phyloP scores from a whole-genome alignment of 2,329 filamentous ascomycete genomes.

The Clonostachys sp. region DNA sequence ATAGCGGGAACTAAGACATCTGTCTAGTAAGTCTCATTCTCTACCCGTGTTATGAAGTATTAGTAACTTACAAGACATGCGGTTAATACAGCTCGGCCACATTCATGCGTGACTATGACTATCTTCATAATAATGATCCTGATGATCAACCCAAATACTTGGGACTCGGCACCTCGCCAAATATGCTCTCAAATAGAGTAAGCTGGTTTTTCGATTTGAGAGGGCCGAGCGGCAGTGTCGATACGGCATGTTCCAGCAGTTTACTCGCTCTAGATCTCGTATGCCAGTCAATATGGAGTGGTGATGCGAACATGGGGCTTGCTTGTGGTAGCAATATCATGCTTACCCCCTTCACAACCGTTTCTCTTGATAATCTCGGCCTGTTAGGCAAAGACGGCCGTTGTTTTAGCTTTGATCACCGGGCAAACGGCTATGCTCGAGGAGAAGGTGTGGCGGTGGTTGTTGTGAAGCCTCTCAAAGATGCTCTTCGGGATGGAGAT shows the following conservation, averaged over 20 bases:
- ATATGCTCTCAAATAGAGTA: conserved; percentile 5
- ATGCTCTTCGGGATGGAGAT: conserved; percentile 16
- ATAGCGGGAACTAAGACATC: conserved; percentile 1
- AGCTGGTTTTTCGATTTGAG: conserved; percentile 5
- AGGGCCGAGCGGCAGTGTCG: conserved; percentile 26
- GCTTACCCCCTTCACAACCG: background rate
- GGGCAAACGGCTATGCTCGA: conserved; percentile 26
- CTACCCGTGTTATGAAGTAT: background rate
- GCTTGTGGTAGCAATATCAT: background rate
- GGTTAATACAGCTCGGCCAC: conserved; percentile 1
- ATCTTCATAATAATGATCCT: background rate
- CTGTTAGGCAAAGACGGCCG: conserved; percentile 19
- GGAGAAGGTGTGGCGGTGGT: conserved; percentile 22
- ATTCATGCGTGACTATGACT: conserved; percentile 2
- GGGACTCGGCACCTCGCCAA: background rate
- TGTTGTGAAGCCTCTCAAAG: conserved; percentile 20
- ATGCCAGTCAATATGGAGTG: background rate
- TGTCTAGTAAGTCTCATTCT: conserved; percentile 7
- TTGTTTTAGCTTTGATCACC: conserved; percentile 41
- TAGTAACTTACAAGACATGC: background rate
- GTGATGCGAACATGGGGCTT: background rate
- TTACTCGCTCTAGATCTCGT: conserved; percentile 35
- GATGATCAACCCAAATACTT: background rate
- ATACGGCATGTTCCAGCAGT: conserved; percentile 40
- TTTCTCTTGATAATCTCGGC: conserved; percentile 2